Base-by-base conservation (phyloP, 83 land plant genomes). In the Picea mariana region DNA sequence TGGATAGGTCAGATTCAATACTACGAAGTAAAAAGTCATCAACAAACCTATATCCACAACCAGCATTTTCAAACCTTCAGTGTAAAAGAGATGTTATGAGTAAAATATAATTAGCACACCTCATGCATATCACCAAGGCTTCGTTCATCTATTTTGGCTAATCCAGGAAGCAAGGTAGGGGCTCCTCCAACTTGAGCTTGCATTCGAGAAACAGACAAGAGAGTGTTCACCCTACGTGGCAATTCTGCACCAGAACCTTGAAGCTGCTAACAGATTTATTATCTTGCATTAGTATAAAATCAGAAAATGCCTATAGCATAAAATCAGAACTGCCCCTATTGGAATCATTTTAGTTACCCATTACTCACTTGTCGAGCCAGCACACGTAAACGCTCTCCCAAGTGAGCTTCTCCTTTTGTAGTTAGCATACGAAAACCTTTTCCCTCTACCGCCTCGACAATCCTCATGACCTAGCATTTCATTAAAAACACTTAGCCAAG, bases 91-190 rank as follows among this genome's bases (percentile, higher is more conserved):
- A 75, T 73, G 26, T 38, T 20, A 58, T n/a, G 49, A n/a, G 27
- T 47, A 60, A 24, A 40, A 77, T 31, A 58, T 49, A 71, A 52
- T 66, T 40, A 17, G 20, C 52, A 17, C 13, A 17, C 99, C 97
- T 98, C 96, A 62, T 98, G 99, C 94, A 98, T 88, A 59, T 96
- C 95, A 15, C 82, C 83, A 67, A 98, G 94, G 83, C 99, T 98
- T 38, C 90, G 95, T 47, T 94, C 97, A 52, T 96, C 91, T 42
- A 98, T 92, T 86, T 96, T 94, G 24, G 88, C 85, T 49, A 94
- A 86, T 66, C 92, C 93, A 42, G 88, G 96, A 61, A 93, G 87
- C 83, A 87, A 85, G n/a, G 83, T 34, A 63, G 90, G 85, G 3
- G 86, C 69, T 20, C 86, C 90, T 65, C 85, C 86, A 38, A 77